These are phyloP conservation scores for Peterozyma xylosa DNA, from an alignment of 805 yeast species.

Conservation along the genomic window DNA sequence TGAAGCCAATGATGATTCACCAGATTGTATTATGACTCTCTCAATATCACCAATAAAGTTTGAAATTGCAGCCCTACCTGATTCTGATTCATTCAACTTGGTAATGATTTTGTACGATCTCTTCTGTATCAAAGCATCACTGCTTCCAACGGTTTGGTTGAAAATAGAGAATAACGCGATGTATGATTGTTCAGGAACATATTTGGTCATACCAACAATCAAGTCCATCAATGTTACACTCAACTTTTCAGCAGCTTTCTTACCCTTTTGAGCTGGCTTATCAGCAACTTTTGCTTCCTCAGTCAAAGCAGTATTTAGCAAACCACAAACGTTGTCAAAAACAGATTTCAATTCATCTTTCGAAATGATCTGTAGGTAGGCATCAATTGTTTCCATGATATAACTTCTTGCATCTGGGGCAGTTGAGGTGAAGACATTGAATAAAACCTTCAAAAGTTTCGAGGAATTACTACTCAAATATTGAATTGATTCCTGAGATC, in stretches of 20 bases:
- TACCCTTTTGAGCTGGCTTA: slow-evolving; percentile 18
- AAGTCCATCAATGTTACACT: slow-evolving; percentile 89
- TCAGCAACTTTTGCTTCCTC: slow-evolving; percentile 35
- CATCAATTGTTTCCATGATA: slow-evolving; percentile 80
- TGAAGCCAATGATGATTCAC: slow-evolving; percentile 53
- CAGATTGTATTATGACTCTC: slow-evolving; percentile 47
- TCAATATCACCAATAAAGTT: slow-evolving; percentile 53
- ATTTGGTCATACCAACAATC: slow-evolving; percentile 78
- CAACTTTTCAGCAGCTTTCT: slow-evolving; percentile 36
- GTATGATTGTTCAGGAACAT: slow-evolving; percentile 65
- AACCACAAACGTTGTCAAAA: slow-evolving; percentile 78
- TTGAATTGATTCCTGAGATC: slow-evolving; percentile 50
- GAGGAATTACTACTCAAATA: slow-evolving; percentile 61
- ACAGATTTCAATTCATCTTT: slow-evolving; percentile 62
- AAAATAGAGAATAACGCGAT: slow-evolving; percentile 74
- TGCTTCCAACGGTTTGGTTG: slow-evolving; percentile 51
- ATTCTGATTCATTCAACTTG: slow-evolving; percentile 60
- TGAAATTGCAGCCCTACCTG: slow-evolving; percentile 48
- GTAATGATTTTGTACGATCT: slow-evolving; percentile 78
- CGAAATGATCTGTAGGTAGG: slow-evolving; percentile 64
- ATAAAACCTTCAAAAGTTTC: slow-evolving; percentile 77
- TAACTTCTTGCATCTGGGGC: slow-evolving; percentile 75
- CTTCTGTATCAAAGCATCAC: slow-evolving; percentile 72
- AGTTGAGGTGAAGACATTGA: slow-evolving; percentile 91
- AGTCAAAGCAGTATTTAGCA: slow-evolving; percentile 69